These are phyloP conservation scores for Epichloe uncinata DNA, from an alignment of 2,329 filamentous ascomycete genomes.

Conservation along the genomic window DNA sequence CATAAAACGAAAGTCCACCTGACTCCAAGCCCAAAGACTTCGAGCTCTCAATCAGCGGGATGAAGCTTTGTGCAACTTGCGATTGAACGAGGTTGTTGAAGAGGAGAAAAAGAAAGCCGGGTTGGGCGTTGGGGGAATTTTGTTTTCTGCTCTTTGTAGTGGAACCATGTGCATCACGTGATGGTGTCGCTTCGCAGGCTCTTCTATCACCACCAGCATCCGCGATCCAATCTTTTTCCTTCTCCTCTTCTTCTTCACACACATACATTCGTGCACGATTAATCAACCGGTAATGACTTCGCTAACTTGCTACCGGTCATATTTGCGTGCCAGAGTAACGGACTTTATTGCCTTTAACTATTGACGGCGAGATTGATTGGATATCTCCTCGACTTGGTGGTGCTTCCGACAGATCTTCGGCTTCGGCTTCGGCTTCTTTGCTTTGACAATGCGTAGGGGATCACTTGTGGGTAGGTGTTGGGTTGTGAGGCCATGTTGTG, in stretches of 20 bases:
- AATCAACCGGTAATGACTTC: constrained; percentile 44
- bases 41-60: neutral
- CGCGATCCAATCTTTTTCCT: neutral
- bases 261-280: constrained; percentile 39
- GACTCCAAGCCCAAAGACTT: neutral
- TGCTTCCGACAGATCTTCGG: constrained; percentile 17
- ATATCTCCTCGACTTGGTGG: constrained; percentile 15
- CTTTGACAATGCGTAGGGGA: neutral
- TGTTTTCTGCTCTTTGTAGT: neutral
- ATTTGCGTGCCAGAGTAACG: constrained; percentile 45
- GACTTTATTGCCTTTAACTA: constrained; percentile 15
- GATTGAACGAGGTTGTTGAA: constrained; percentile 1
- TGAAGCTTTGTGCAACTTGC: neutral
- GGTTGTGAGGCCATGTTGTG: neutral
- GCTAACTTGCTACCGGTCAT: constrained; percentile 43
- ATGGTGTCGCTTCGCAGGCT: neutral
- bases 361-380: constrained; percentile 8
- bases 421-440: too few species aligned
- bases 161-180: constrained; percentile 13
- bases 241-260: constrained; percentile 30
- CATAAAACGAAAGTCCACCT: neutral
- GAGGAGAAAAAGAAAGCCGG: neutral
- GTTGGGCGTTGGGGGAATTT: neutral
- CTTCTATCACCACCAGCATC: neutral
- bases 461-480: too few species aligned